Evolutionary conservation across 2,329 filamentous ascomycete genomes (phyloP), one percentile per base, ranked within the genome.

Genomic region (Diaporthe longicolla): DNA sequence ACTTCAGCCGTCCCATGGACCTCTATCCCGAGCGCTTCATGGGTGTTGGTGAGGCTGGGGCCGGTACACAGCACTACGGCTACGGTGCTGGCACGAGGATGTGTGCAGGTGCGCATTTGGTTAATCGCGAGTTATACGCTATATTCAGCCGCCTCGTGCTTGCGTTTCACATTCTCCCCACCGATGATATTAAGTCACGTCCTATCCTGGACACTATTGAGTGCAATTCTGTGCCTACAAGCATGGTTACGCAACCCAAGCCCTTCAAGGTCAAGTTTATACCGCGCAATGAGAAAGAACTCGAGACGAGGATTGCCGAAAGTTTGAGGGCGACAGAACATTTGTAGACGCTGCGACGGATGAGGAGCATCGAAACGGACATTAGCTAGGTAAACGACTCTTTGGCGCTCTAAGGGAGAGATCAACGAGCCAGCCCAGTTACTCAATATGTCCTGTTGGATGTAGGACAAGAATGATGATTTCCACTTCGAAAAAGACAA

Each of bases 211-310:
- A 58, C 55, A 58, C 55, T 8, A 37, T 58, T 4, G 55, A 58
- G 55, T 58, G 55, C 55, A 58, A 58, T 58, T 58, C 55, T 24
- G 55, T 58, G 55, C 55, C 55, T 4, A 58, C 55, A 10, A 58
- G 55, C 55, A 58, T 58, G 55, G 55, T 58, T 21, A 58, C 55
- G 55, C 55, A 58, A 29, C 55, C 55, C 55, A 58, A 58, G 21
- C 55, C 55, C 4, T 58, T 58, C 55, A 37, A 58, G 55, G 21
- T 58, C 55, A 58, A 37, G 55, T 37, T 58, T 9, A 15, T 58
- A 17, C 55, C 55, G 2, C 55, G 55, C 3, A 58, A 32, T 17
- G 19, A 58, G 4, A 37, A 58, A 7, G 19, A 58, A 4, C 55
- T 58, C n/a, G 55, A 58, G 32, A 37, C 55, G 32, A n/a, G 55